Evolutionary conservation across 2,329 filamentous ascomycete species (phyloP), one percentile per base, ranked within the genome.

Genomic region (Hortaea werneckii): DNA sequence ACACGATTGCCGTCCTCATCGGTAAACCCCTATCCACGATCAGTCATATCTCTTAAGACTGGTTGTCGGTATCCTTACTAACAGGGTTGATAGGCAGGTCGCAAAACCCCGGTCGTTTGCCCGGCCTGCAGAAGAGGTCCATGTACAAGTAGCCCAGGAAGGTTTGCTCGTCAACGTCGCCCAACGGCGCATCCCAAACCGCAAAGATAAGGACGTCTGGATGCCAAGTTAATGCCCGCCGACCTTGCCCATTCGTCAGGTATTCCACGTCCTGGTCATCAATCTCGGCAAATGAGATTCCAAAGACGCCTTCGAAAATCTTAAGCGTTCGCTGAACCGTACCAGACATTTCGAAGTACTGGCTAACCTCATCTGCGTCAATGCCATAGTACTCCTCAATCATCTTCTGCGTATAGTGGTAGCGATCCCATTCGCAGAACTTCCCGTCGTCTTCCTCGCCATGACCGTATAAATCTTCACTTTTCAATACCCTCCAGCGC

Each of bases 91-190:
- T 5, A 77, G 65, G 46, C 79, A 79, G 35, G 41, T 47, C 47
- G 12, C 20, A 35, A 26, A 50, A 43, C n/a, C 41, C 39, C 26
- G n/a, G 67, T 47, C 73, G 73, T 56, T 80, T 80, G 7, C 75
- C 75, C 12, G 72, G 66, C 28, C 77, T 70, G 0, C 72, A 69
- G 55, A 75, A 74, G 1, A 80, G 58, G 40, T 80, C 77, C 13
- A 80, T 66, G 50, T 79, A 80, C 0, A 80, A 62, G 49, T 79
- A 80, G 10, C 77, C 77, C 3, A 78, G 65, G 46, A 80, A 80
- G 9, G 32, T n/a, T 20, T 20, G 20, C 32, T 35, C 9, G 9
- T 35, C 32, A n/a, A 9, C 9, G 0, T 65, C 69, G 40, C 65
- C 67, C 5, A 73, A 74, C 3, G 66, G 67, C 20, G 74, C 69